Conservation (phyloP, 2,329 filamentous ascomycete species). For the Cladorrhinum sp. region DNA sequence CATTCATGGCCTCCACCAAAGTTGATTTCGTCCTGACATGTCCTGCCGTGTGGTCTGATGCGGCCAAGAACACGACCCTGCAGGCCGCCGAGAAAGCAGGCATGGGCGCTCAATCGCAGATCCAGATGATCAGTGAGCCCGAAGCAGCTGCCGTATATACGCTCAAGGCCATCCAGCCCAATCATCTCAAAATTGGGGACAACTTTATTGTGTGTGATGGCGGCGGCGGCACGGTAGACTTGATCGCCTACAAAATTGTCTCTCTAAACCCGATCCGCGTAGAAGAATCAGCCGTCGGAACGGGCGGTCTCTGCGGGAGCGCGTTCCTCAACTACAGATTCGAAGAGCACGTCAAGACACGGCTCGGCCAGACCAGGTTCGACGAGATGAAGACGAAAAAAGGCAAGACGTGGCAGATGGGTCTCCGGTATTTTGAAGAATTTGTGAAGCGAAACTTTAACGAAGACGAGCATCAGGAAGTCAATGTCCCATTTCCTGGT, state of each 20-base stretch:
- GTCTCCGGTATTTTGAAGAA: constrained; percentile 75
- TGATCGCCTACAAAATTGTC: constrained; percentile 78
- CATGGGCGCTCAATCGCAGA: constrained; percentile 67
- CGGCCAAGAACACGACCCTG: constrained; percentile 78
- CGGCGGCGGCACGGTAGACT: constrained; percentile 67
- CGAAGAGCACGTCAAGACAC: constrained; percentile 68
- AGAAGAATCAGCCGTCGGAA: constrained; percentile 76
- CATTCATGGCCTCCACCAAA: constrained; percentile 72
- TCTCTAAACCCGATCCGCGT: constrained; percentile 68
- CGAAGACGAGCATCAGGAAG: constrained; percentile 71
- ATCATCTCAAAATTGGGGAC: constrained; percentile 66
- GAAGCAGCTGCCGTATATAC: constrained; percentile 79
- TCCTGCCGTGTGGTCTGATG: constrained; percentile 80
- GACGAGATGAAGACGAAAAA: constrained; percentile 75
- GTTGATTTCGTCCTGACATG: constrained; percentile 79
- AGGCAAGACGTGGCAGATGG: constrained; percentile 76
- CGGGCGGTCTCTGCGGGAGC: constrained; percentile 72
- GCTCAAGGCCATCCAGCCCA: constrained; percentile 74
- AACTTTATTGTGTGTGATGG: constrained; percentile 63
- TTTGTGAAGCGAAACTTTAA: constrained; percentile 84
- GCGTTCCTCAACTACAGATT: constrained; percentile 79
- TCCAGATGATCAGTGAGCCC: constrained; percentile 78
- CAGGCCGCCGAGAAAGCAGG: constrained; percentile 75
- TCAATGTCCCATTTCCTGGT: constrained; percentile 77
- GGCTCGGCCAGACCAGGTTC: constrained; percentile 65